Evolutionary conservation across 2,329 filamentous ascomycete species (phyloP), one percentile per base, ranked within the genome.

Genomic region (Atkinsonella hypoxylon): DNA sequence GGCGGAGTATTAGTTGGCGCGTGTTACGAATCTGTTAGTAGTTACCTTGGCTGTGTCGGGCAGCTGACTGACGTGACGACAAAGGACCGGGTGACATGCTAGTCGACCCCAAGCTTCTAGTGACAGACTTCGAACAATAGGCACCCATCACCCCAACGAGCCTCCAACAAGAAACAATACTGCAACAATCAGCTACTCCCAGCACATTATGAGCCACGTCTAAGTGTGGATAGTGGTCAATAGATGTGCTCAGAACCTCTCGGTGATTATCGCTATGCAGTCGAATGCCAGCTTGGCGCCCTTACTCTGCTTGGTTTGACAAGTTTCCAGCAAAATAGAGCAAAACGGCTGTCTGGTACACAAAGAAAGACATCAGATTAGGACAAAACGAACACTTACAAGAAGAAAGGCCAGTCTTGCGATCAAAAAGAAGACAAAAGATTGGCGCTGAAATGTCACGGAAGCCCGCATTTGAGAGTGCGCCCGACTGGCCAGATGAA

Each of bases 371-470:
- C 26, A 26, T 8, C 26, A 26, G 7, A 26, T 5, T 36, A 36
- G 34, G 34, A 15, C 7, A 10, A 36, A 12, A 36, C 34, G 15
- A 15, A 15, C 13, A 4, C 26, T 26, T 26, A 1, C 4, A 26
- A 6, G 5, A 26, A 26, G 26, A 26, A 26, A 4, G 26, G 26
- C 4, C 26, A 26, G 6, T 26, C 6, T 26, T 7, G 26, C 26
- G 26, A 26, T 17, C 9, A 72, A 78, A 57, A 79, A 79, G 54
- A 60, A 79, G 7, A 70, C 70, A 41, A 69, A 77, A 47, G 61
- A 73, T 26, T 77, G 79, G 50, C 68, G 72, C 40, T 11, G 22
- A 8, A 30, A 48, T 46, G 39, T 17, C 32, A 7, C 45, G 22
- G 7, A 48, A 48, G 41, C 18, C 36, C 8, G 18, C 30, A 18